Percentiles rank a stretch among this genome's conserved stretches.
Conservation (phyloP, 164 flowering plant genomes). For the Stephania cephalantha region DNA sequence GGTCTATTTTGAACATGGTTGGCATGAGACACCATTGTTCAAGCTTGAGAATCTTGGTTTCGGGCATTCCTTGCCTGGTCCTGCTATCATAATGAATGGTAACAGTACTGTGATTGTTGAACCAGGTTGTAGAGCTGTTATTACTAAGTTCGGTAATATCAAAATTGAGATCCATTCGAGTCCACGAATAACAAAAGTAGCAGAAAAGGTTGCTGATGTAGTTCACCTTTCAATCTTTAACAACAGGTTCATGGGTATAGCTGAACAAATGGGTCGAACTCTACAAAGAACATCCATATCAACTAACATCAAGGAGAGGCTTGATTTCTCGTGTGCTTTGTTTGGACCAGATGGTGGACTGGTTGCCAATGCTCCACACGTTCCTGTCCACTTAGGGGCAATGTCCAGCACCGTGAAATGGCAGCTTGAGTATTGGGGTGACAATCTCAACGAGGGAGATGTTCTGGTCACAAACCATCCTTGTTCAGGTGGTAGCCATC, state of each 20-base stretch:
- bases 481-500: slow-evolving; percentile 93
- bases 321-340: slow-evolving; percentile 96
- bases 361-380: slow-evolving; percentile 99
- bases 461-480: slow-evolving; percentile 96
- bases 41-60: slow-evolving; percentile 77
- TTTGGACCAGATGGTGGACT: slow-evolving; percentile 95
- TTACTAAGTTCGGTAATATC: slow-evolving; percentile 83
- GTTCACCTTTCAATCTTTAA: slow-evolving; percentile 95
- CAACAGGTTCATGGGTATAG: slow-evolving; percentile 97
- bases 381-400: slow-evolving; percentile 96
- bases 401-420: slow-evolving; percentile 96
- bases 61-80: slow-evolving; percentile 67
- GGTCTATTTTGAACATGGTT: slow-evolving; percentile 66
- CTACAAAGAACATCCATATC: slow-evolving; percentile 95
- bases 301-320: slow-evolving; percentile 91
- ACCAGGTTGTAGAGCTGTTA: slow-evolving; percentile 67
- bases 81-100: slow-evolving; percentile 93
- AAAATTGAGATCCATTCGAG: slow-evolving; percentile 62
- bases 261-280: slow-evolving; percentile 98
- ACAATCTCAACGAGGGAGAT: slow-evolving; percentile 83
- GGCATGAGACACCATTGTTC: slow-evolving; percentile 69
- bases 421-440: slow-evolving; percentile 88
- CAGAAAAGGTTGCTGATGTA: slow-evolving; percentile 80
- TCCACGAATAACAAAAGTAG: slow-evolving; percentile 29
- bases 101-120: slow-evolving; percentile 95